phyloP scores from a whole-genome alignment of 331 rosid species.

The Spiraea crenata region DNA sequence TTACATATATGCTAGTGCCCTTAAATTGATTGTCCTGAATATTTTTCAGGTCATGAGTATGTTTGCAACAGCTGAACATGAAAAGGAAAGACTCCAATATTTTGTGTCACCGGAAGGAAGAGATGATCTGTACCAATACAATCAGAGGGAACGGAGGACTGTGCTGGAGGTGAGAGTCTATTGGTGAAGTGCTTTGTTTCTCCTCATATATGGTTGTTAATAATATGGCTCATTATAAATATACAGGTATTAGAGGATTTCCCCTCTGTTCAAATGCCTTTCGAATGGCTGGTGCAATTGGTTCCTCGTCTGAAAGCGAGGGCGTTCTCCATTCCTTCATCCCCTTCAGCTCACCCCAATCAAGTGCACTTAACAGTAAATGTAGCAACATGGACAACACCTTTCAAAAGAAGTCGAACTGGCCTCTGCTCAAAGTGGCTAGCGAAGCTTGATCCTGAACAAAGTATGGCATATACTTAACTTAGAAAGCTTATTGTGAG shows the following conservation, averaged over 20 bases:
- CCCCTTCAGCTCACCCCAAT: conserved; percentile 59
- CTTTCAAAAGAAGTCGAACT: conserved; percentile 66
- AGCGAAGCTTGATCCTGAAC: conserved; percentile 61
- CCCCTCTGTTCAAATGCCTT: conserved; percentile 84
- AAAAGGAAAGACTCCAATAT: conserved; percentile 80
- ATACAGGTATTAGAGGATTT: conserved; percentile 85
- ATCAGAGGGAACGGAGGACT: conserved; percentile 89
- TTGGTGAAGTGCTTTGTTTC: conserved; percentile 12
- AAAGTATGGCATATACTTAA: conserved; percentile 37
- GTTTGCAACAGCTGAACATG: conserved; percentile 77
- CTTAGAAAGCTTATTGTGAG: conserved; percentile 2
- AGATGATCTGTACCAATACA: conserved; percentile 92
- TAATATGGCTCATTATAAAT: neutral
- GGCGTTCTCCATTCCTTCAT: conserved; percentile 86
- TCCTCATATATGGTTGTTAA: neutral
- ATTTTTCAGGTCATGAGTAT: conserved; percentile 72
- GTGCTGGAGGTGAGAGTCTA: conserved; percentile 70
- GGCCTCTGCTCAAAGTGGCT: conserved; percentile 96
- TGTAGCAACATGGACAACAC: conserved; percentile 79
- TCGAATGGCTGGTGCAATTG: conserved; percentile 92
- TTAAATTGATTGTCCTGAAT: conserved; percentile 1
- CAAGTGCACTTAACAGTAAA: conserved; percentile 86
- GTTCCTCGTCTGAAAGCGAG: conserved; percentile 83
- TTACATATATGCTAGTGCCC: neutral
- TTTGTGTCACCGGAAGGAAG: conserved; percentile 95